These are phyloP conservation scores for Bondarzewia mesenterica DNA, from an alignment of 1,284 basidiomycete genomes.

Conservation along the genomic window DNA sequence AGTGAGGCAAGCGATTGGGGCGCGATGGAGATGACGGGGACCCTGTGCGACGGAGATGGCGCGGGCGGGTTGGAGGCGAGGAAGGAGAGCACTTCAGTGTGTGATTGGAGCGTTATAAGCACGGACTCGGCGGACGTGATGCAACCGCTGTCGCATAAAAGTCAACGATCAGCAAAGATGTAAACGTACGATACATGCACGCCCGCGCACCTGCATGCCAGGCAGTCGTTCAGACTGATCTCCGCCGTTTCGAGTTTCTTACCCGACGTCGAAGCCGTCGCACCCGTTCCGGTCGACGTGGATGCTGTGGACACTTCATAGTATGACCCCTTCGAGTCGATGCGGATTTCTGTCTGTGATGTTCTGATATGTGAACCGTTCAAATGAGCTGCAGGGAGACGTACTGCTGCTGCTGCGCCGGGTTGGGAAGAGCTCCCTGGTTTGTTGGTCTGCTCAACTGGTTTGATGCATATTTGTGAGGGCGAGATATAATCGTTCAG, in stretches of 20 bases:
- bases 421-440: constrained; percentile 32
- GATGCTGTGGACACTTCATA: constrained; percentile 52
- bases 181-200: no score
- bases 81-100: constrained; percentile 82
- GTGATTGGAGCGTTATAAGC: constrained; percentile 94
- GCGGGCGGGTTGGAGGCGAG: constrained; percentile 48
- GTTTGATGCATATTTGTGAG: constrained; percentile 97
- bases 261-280: constrained; percentile 14
- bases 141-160: constrained; percentile 75
- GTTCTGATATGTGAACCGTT: background rate
- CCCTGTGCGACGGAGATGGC: constrained; percentile 34
- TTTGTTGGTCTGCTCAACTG: constrained; percentile 65
- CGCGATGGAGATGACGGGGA: constrained; percentile 80
- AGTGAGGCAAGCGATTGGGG: constrained; percentile 92
- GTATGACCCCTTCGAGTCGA: constrained; percentile 75
- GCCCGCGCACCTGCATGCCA: constrained; percentile 84
- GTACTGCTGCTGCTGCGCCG: constrained; percentile 56
- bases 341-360: constrained; percentile 77
- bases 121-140: constrained; percentile 98
- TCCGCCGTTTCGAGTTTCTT: constrained; percentile 85
- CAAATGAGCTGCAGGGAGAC: constrained; percentile 18
- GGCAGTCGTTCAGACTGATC: constrained; percentile 93
- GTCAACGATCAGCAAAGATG: no score
- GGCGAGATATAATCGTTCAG: constrained; percentile 98
- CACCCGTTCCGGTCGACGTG: background rate